Percentiles rank a stretch among this genome's conserved stretches.
Evolutionary conservation across 2,329 filamentous ascomycete genomes (phyloP).

Genomic region (Blastomyces percursus): DNA sequence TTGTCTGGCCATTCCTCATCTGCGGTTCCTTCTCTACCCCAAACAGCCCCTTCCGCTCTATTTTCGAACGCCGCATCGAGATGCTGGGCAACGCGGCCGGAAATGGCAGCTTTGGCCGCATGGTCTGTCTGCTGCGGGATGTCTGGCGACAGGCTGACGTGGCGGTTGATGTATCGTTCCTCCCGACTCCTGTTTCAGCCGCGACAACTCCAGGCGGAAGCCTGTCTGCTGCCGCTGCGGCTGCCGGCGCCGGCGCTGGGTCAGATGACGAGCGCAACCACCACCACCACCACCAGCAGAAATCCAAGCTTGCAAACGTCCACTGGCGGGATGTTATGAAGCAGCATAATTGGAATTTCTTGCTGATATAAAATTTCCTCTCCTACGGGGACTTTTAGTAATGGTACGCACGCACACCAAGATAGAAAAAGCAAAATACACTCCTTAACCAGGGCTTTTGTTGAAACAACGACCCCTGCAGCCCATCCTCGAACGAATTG

Average conservation of each 20-base stretch:
- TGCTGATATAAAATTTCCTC: conserved; percentile 57
- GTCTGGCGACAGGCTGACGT: conserved; percentile 65
- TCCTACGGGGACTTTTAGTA: not conserved
- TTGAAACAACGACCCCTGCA: not conserved
- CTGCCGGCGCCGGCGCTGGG: not conserved
- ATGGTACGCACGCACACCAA: too few relatives aligned
- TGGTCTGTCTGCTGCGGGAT: conserved; percentile 66
- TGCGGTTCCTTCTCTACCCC: conserved; percentile 67
- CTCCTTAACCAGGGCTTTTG: not conserved
- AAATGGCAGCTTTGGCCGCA: conserved; percentile 76
- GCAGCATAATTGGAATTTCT: conserved; percentile 79
- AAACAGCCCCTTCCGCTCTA: conserved; percentile 60
- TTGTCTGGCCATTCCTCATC: conserved; percentile 88
- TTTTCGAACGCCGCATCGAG: conserved; percentile 64
- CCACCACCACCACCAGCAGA: not conserved
- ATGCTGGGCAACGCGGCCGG: conserved; percentile 66
- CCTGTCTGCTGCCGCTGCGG: not conserved
- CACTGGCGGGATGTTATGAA: conserved; percentile 92
- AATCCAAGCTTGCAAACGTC: conserved; percentile 38
- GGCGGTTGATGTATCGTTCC: not conserved
- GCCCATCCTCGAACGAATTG: not conserved
- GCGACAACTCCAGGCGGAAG: conserved; percentile 4
- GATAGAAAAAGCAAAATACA: not conserved
- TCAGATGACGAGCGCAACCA: conserved; percentile 2
- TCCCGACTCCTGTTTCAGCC: conserved; percentile 5